These are phyloP conservation scores for Mollisia scopiformis DNA, from an alignment of 2,329 filamentous ascomycete genomes.

Conservation along the genomic window DNA sequence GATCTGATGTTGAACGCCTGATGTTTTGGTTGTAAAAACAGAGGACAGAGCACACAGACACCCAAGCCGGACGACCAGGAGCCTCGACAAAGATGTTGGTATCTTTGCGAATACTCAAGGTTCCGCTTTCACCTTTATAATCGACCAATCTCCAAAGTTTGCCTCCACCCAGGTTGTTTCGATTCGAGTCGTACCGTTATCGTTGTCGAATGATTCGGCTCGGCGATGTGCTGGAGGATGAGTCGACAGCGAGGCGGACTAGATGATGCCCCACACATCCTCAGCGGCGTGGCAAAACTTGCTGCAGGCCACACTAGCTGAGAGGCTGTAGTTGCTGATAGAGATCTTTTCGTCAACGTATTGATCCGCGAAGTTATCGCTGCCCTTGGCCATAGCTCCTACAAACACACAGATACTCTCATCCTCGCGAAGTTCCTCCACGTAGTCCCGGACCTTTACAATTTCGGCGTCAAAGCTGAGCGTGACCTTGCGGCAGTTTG, in stretches of 20 bases:
- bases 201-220: constrained; percentile 22
- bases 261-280: constrained; percentile 94
- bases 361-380: constrained; percentile 91
- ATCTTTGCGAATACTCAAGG: constrained; percentile 57
- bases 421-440: constrained; percentile 74
- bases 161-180: constrained; percentile 9
- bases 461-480: constrained; percentile 91
- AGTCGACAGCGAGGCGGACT: constrained; percentile 38
- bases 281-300: constrained; percentile 99
- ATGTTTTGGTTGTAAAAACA: constrained; percentile 87
- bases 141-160: constrained; percentile 31
- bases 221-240: constrained; percentile 16
- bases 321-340: constrained; percentile 97
- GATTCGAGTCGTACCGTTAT: constrained; percentile 13
- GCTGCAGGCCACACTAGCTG: constrained; percentile 97
- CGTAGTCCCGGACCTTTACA: constrained; percentile 86
- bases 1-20: constrained; percentile 77
- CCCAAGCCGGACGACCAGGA: constrained; percentile 56
- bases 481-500: constrained; percentile 97
- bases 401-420: constrained; percentile 98
- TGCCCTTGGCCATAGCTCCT: constrained; percentile 97
- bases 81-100: constrained; percentile 68
- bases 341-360: constrained; percentile 97
- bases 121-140: constrained; percentile 41
- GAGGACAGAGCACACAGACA: constrained; percentile 70